Base-by-base conservation (phyloP, 345 rosid species). In the Mercurialis annua region DNA sequence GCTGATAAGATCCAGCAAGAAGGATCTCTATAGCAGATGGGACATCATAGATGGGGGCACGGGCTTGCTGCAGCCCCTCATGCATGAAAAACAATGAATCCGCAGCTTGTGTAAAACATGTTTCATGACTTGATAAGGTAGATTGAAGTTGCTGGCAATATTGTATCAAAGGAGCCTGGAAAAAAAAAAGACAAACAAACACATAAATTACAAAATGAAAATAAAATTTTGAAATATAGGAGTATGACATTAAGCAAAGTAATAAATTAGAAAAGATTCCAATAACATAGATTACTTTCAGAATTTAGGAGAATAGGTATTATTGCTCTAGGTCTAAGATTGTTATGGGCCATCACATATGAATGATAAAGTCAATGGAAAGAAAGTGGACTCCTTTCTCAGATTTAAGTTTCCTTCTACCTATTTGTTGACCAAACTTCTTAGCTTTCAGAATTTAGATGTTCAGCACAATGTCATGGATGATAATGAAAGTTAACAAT, bases 61-160 rank as follows among this genome's bases (percentile, higher is more conserved):
- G 94, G 65, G 99, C 98, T 82, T 95, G 98, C 66, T 90, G 99
- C 47, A 95, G 73, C 66, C 97, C 97, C 80, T 95, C 99, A 53
- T 90, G 98, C 99, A 95, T 87, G 77, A 92, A 95, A 81, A 90
- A 95, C 65, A 92, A 83, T 0, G 92, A 88, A 80, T 95, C 99
- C 56, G 97, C 90, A 44, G 96, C 86, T 85, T 92, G 96, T 71
- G 92, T 88, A 70, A 95, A 92, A 76, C 96, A 90, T 31, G 89
- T 77, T 73, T 88, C 98, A 72, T 90, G 98, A 81, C 86, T 81
- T 58, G 98, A 88, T 75, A 95, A 73, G 65, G 96, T 90, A 60
- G 94, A 87, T 49, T 85, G 84, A 26, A 90, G 87, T 69, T 90
- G 98, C 80, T 90, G 96, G 67, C 86, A 92, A 77, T 87, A 82